Base-by-base conservation (phyloP, 331 rosid species). In the Malus hybrid region DNA sequence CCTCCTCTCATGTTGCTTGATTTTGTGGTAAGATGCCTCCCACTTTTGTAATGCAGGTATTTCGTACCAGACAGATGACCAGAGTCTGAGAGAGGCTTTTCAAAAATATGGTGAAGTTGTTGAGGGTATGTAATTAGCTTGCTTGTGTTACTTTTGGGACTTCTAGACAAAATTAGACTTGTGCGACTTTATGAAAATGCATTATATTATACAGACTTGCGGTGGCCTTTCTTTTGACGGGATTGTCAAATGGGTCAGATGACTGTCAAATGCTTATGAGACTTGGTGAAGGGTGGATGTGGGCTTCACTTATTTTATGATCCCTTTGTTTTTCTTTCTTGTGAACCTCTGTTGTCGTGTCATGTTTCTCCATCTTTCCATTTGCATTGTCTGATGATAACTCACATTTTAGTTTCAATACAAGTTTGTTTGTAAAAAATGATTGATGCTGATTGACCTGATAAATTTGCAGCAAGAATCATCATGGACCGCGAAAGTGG, bases 401-500 rank as follows among this genome's bases (percentile, higher is more conserved):
- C 28, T 55, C 13, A 5, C 76, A 4, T 20, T 22, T 6, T 57
- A 28, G 16, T 61, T 27, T 61, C 66, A 7, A 13, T 27, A 14
- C 66, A 27, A 6, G 4, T 15, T 34, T 24, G 15, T 24, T 33
- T n/a, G 15, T n/a, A 31, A 48, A 52, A 32, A 31, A 14, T 75
- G 56, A 46, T 50, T 19, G n/a, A 9, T 19, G 32, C 66, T 76
- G 24, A 76, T 79, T 52, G 7, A 28, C 52, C 57, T 52, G 57
- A 16, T 64, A n/a, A 73, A 16, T 31, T 74, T 90, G 84, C 67
- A 93, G 98, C 91, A 33, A 87, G 92, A 87, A 71, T 93, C 55
- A 88, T 93, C 60, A 50, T 76, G 79, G 97, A 93, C 71, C 97
- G 98, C 24, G 97, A 91, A 3, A 87, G 90, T 50, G 98, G 98